phyloP scores from a whole-genome alignment of 2,329 filamentous ascomycete species.

The Calonectria leucothoes region DNA sequence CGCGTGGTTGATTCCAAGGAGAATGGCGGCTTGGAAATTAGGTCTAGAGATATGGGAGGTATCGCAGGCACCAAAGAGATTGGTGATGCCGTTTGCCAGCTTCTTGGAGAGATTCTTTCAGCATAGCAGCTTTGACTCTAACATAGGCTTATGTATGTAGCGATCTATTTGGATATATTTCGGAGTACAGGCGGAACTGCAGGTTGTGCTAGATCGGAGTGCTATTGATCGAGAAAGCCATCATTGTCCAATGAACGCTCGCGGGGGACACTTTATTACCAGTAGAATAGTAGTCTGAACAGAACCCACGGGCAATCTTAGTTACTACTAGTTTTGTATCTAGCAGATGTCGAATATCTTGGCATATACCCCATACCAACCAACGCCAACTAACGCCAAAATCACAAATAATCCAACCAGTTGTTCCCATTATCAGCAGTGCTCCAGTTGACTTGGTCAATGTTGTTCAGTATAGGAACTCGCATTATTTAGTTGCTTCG shows the following conservation, averaged over 20 bases:
- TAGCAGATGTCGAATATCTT: not conserved
- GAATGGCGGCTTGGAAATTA: constrained; percentile 58
- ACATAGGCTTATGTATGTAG: not conserved
- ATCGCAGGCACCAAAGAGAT: constrained; percentile 72
- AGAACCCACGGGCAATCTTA: not conserved
- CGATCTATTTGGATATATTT: not conserved
- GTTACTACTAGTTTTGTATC: not conserved
- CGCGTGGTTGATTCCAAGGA: constrained; percentile 68
- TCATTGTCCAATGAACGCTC: not conserved
- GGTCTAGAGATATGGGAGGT: constrained; percentile 75
- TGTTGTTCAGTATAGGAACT: too few relatives aligned
- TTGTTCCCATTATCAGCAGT: not conserved
- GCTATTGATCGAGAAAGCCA: too few relatives aligned
- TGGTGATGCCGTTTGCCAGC: constrained; percentile 65
- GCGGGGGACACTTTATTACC: not conserved
- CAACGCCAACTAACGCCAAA: not conserved
- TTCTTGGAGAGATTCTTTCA: constrained; percentile 12
- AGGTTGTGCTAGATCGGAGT: not conserved
- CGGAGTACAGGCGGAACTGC: not conserved
- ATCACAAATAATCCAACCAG: not conserved
- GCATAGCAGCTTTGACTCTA: not conserved
- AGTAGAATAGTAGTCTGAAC: not conserved
- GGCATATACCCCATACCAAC: not conserved
- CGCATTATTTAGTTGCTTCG: not conserved
- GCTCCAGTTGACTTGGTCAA: not conserved